A percentile compares a stretch with the other conserved stretches of the same genome.
Evolutionary conservation across 164 flowering plant genomes (phyloP).

Genomic region (Tetracentron sinense): DNA sequence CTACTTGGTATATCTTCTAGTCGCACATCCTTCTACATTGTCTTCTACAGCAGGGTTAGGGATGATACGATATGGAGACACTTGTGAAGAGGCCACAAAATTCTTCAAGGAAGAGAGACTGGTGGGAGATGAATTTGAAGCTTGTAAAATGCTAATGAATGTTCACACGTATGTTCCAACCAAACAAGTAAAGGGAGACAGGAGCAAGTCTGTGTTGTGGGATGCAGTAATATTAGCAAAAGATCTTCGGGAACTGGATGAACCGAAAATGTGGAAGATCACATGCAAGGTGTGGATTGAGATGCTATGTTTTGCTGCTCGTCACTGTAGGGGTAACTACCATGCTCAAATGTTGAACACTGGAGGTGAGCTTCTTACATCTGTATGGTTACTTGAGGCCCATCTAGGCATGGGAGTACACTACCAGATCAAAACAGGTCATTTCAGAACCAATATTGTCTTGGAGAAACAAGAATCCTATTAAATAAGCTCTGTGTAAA

Average conservation of each 20-base stretch:
- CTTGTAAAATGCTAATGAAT: background rate
- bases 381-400: constrained; percentile 25
- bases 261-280: constrained; percentile 4
- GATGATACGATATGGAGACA: constrained; percentile 11
- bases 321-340: constrained; percentile 12
- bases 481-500: too few relatives aligned
- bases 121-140: background rate
- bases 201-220: constrained; percentile 22
- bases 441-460: constrained; percentile 3
- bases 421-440: constrained; percentile 17
- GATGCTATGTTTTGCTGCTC: constrained; percentile 11
- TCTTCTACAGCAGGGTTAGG: constrained; percentile 15
- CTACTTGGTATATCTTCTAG: constrained; percentile 22
- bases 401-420: constrained; percentile 27
- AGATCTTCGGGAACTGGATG: background rate
- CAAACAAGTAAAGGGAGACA: constrained; percentile 15
- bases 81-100: constrained; percentile 20
- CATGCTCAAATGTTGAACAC: constrained; percentile 18
- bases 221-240: constrained; percentile 20
- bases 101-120: constrained; percentile 3
- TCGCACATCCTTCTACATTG: constrained; percentile 14
- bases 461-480: constrained; percentile 4
- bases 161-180: constrained; percentile 1
- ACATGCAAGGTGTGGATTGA: constrained; percentile 13
- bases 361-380: constrained; percentile 23